Percentiles rank a stretch among this genome's conserved stretches.
phyloP scores from a whole-genome alignment of 768 basidiomycete genomes.

The Naganishia friedmannii region DNA sequence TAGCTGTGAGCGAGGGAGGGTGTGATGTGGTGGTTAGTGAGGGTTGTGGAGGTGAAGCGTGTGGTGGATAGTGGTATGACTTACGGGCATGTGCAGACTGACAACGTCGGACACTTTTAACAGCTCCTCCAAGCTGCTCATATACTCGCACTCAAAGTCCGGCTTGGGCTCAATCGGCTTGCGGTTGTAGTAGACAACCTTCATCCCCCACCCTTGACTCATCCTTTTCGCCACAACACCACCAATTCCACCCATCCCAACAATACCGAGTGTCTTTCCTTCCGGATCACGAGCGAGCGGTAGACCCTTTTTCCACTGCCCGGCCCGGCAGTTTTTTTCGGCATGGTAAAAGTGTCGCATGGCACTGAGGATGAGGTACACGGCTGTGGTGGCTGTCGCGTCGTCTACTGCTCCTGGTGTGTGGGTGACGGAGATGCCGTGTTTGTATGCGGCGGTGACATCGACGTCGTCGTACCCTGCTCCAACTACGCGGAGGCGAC shows the following conservation, averaged over 20 bases:
- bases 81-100: constrained; percentile 77
- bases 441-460: constrained; percentile 67
- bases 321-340: constrained; percentile 45
- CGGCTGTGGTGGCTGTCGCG: constrained; percentile 63
- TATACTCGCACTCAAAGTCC: constrained; percentile 70
- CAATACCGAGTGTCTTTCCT: constrained; percentile 50
- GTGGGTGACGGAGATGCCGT: constrained; percentile 76
- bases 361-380: constrained; percentile 41
- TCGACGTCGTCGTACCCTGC: constrained; percentile 90
- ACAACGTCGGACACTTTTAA: constrained; percentile 73
- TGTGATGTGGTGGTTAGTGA: background rate
- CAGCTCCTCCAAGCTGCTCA: constrained; percentile 62
- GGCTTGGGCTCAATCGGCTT: constrained; percentile 59
- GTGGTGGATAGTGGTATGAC: constrained; percentile 30
- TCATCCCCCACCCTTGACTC: constrained; percentile 76
- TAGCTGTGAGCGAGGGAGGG: constrained; percentile 6
- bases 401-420: constrained; percentile 90
- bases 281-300: constrained; percentile 48
- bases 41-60: constrained; percentile 45
- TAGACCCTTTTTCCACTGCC: constrained; percentile 35
- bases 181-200: constrained; percentile 68
- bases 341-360: constrained; percentile 40
- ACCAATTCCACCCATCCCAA: constrained; percentile 56
- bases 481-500: too few species aligned
- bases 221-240: constrained; percentile 49